phyloP scores from a whole-genome alignment of 192 early-diverging fungal genomes.

The Podila minutissima region DNA sequence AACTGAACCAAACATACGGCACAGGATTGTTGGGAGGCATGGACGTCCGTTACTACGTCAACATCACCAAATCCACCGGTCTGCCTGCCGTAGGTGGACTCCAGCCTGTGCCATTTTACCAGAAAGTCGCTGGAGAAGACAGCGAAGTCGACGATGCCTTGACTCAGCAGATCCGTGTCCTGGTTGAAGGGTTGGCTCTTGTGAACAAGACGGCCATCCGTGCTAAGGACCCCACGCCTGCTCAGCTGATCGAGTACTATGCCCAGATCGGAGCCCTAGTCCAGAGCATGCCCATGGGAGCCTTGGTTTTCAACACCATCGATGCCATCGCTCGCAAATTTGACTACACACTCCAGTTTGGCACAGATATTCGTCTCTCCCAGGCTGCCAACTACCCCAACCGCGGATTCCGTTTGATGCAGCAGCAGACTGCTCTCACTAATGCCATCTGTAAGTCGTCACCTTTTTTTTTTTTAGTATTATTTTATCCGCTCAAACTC shows the following conservation, averaged over 20 bases:
- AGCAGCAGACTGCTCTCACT: slow-evolving; percentile 53
- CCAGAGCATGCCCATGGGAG: slow-evolving; percentile 65
- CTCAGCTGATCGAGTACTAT: slow-evolving; percentile 35
- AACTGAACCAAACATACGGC: slow-evolving; percentile 25
- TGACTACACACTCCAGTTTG: slow-evolving; percentile 64
- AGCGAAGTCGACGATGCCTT: slow-evolving; percentile 57
- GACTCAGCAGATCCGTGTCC: slow-evolving; percentile 35
- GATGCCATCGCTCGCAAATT: slow-evolving; percentile 57
- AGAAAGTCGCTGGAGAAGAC: slow-evolving; percentile 15
- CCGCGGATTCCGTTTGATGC: slow-evolving; percentile 58
- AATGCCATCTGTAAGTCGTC: slow-evolving; percentile 46
- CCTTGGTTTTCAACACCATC: slow-evolving; percentile 59
- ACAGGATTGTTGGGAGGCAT: slow-evolving; percentile 42
- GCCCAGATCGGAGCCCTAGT: slow-evolving; percentile 52
- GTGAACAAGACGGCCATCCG: slow-evolving; percentile 58
- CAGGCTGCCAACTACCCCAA: slow-evolving; percentile 60
- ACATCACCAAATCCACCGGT: slow-evolving; percentile 15
- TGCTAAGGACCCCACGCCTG: slow-evolving; percentile 27
- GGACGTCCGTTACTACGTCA: slow-evolving; percentile 54
- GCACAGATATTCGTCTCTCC: slow-evolving; percentile 55
- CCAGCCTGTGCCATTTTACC: slow-evolving; percentile 58
- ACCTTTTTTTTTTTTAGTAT: no score
- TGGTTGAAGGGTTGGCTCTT: slow-evolving; percentile 48
- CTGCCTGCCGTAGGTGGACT: slow-evolving; percentile 31
- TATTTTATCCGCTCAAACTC: neutral